Evolutionary conservation across 1,284 basidiomycete genomes (phyloP), one percentile per base, ranked within the genome.

Genomic region (Trichosporon faecale): DNA sequence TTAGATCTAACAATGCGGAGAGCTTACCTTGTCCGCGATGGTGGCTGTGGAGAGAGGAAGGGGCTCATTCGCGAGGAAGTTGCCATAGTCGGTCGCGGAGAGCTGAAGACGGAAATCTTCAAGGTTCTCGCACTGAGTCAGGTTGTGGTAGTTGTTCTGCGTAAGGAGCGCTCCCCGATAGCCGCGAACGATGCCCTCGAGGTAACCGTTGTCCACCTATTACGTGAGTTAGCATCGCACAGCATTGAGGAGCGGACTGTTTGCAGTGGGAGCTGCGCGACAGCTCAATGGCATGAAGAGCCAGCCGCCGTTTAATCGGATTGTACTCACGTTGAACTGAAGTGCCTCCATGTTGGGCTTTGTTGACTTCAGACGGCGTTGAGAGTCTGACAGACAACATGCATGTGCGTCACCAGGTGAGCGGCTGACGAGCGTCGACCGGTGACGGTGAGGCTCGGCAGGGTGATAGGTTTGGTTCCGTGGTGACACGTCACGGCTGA

Each of bases 101-200:
- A 99, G 88, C 79, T 98, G 95, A 70, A 95, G 93, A 73, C 93
- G 87, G 82, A 98, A 90, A 84, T 97, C 95, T 87, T 99, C 97
- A 63, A 99, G 88, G 52, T 89, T 95, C 85, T 99, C 97, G 88
- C 97, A 99, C 85, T 99, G 97, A 3, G 93, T 93, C 80, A 99
- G 85, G 84, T 95, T 98, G 80, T 91, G 88, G 84, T 98, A 99
- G 82, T 97, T 93, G 76, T 86, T 88, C 80, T 93, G 91, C 64
- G 90, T 91, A 68, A 99, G 89, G 73, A 98, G 90, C 27, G 94
- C 94, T 64, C 91, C 89, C 84, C 94, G 95, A 89, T 96, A 98
- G 3, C 97, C 97, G 76, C 97, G 87, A 16, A 98, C 89, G 60
- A 98, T 91, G 40, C 92, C 97, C 83, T 99, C 95, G 69, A 97